A percentile compares a stretch with the other conserved stretches of the same genome.
These are phyloP conservation scores for Talaromyces albobiverticillius DNA, from an alignment of 2,329 filamentous ascomycete genomes.

Conservation along the genomic window DNA sequence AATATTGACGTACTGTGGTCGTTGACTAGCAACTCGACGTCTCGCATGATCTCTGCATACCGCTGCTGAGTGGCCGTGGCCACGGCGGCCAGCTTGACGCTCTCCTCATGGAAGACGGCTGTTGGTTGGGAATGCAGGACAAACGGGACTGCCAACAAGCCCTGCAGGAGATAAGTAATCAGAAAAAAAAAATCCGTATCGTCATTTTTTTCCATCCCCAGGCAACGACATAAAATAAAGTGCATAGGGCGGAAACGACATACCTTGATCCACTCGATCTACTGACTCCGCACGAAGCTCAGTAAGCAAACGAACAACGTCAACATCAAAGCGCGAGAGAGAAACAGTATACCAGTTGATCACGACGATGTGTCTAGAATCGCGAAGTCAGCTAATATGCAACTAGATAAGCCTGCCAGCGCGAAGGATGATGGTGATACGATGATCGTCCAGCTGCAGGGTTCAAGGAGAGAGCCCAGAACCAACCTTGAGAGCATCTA, in stretches of 20 bases:
- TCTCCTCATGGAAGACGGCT: slow-evolving; percentile 71
- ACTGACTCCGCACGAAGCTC: not conserved
- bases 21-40: slow-evolving; percentile 86
- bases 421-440: no score
- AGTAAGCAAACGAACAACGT: not conserved
- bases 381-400: slow-evolving; percentile 6
- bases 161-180: slow-evolving; percentile 28
- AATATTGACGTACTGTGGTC: slow-evolving; percentile 70
- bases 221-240: slow-evolving; percentile 11
- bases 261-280: slow-evolving; percentile 90
- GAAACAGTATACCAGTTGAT: slow-evolving; percentile 68
- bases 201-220: not conserved
- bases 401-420: no score
- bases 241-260: slow-evolving; percentile 7
- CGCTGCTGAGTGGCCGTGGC: slow-evolving; percentile 77
- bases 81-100: slow-evolving; percentile 64
- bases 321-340: not conserved
- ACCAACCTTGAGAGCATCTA: slow-evolving; percentile 64
- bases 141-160: slow-evolving; percentile 88
- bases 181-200: slow-evolving; percentile 4
- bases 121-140: slow-evolving; percentile 95
- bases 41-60: slow-evolving; percentile 92
- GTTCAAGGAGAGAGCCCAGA: not conserved
- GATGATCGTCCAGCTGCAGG: no score
- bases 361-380: slow-evolving; percentile 79